Evolutionary conservation across 192 early-diverging fungal genomes (phyloP).

Genomic region (Cetraspora pellucida): DNA sequence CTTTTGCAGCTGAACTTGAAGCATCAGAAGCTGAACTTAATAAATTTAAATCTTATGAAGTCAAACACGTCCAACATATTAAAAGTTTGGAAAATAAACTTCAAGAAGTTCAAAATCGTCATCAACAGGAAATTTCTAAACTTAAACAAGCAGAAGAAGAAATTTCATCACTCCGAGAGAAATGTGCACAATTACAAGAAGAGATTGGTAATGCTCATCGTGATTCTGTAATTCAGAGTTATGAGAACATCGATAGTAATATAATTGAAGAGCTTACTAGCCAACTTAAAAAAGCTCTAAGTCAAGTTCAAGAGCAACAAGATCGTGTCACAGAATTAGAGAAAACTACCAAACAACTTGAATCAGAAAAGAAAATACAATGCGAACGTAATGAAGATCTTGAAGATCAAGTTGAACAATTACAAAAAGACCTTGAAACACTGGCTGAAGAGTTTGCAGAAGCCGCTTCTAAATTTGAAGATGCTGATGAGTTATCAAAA

Average conservation of each 20-base stretch:
- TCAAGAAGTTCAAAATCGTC: background rate
- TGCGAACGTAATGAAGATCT: constrained; percentile 14
- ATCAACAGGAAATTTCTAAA: constrained; percentile 1
- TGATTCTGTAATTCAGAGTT: constrained; percentile 3
- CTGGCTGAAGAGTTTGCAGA: constrained; percentile 45
- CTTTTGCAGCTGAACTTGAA: background rate
- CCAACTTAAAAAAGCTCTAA: constrained; percentile 9
- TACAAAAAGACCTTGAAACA: constrained; percentile 43
- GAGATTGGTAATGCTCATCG: constrained; percentile 1
- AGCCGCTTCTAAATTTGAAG: constrained; percentile 41
- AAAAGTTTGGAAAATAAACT: constrained; percentile 23
- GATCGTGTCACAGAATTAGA: constrained; percentile 9
- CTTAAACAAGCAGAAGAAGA: constrained; percentile 19
- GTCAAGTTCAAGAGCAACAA: background rate
- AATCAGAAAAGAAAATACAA: constrained; percentile 11
- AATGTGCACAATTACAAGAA: constrained; percentile 21
- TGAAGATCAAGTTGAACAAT: constrained; percentile 31
- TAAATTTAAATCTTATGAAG: constrained; percentile 1
- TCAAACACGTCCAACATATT: background rate
- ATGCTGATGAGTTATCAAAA: constrained; percentile 38
- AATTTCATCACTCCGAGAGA: background rate
- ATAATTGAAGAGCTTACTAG: constrained; percentile 17
- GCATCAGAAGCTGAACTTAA: constrained; percentile 4
- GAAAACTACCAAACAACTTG: constrained; percentile 19
- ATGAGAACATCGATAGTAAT: constrained; percentile 16